Evolutionary conservation across 371 early-diverging fungal genomes (phyloP), one percentile per base, ranked within the genome.

Genomic region (Mucor ambiguus): DNA sequence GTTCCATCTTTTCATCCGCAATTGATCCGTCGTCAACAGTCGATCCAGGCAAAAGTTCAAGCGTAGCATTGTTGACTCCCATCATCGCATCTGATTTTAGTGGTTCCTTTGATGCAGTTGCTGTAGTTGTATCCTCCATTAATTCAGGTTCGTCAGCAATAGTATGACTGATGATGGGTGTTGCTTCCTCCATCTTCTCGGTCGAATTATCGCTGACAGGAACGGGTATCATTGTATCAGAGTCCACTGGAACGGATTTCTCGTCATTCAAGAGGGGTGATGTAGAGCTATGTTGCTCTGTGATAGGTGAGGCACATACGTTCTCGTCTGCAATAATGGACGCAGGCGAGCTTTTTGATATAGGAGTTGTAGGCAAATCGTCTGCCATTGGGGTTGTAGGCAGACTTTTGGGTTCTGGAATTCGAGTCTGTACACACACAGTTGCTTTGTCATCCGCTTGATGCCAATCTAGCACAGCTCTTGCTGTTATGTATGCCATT

Each of bases 381-480:
- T 38, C 35, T 6, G 24, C 4, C 22, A 30, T 28, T 4, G 60
- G 58, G 4, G 58, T 33, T 33, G 58, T 2, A n/a, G 54, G 56
- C 29, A 28, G 22, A 29, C 38, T 58, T 12, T 46, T 67, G 3
- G 64, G 64, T 20, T 55, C 57, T 41, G 64, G 64, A 22, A 63
- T 63, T 12, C 56, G 28, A 32, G 56, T n/a, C 70, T 85, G 79
- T 29, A 92, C 79, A 69, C 93, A 93, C 2, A 92, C 65, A 11
- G 74, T 62, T 3, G 82, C 72, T 73, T 94, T 95, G 76, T 95
- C 92, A 1, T 77, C 70, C 10, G 91, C 77, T 20, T 73, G 58
- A 80, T 95, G 95, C 88, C 93, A 96, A 58, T 92, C 94, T 85
- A 91, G 77, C 6, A 96, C 87, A 76, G 92, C 92, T 38, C 77